Conservation (phyloP, 768 basidiomycete genomes). For the Terana coerulea region DNA sequence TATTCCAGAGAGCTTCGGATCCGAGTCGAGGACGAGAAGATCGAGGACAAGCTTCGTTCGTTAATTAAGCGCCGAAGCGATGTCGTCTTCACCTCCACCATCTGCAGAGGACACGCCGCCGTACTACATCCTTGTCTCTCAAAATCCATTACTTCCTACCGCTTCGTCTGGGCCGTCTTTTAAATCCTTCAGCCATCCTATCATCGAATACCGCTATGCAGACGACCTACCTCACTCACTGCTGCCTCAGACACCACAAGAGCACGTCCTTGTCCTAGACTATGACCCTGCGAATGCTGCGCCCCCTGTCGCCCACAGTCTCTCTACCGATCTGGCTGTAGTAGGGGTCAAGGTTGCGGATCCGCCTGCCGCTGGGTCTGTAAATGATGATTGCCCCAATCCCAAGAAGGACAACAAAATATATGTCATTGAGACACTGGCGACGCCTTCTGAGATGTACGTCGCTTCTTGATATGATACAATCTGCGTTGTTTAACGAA, state of each 20-base stretch:
- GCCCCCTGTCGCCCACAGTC: conserved; percentile 47
- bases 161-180: conserved; percentile 28
- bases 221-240: conserved; percentile 72
- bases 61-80: too few species aligned
- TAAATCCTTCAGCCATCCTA: conserved; percentile 56
- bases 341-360: conserved; percentile 64
- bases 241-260: conserved; percentile 53
- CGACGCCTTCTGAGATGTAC: conserved; percentile 47
- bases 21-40: too few species aligned
- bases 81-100: conserved; percentile 6
- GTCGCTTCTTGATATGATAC: conserved; percentile 14
- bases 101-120: conserved; percentile 36
- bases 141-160: conserved; percentile 44
- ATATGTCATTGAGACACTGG: conserved; percentile 69
- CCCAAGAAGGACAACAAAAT: conserved; percentile 51
- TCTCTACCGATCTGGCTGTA: conserved; percentile 44
- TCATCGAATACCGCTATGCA: conserved; percentile 77
- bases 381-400: conserved; percentile 34
- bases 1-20: too few species aligned
- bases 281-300: conserved; percentile 44
- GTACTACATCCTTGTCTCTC: conserved; percentile 67
- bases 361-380: conserved; percentile 66
- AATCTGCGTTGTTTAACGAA: neutral
- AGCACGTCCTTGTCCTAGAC: conserved; percentile 74
- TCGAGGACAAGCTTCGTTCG: too few species aligned